Conservation (phyloP, 2,329 filamentous ascomycete genomes). For the Rhynchosporium agropyri region DNA sequence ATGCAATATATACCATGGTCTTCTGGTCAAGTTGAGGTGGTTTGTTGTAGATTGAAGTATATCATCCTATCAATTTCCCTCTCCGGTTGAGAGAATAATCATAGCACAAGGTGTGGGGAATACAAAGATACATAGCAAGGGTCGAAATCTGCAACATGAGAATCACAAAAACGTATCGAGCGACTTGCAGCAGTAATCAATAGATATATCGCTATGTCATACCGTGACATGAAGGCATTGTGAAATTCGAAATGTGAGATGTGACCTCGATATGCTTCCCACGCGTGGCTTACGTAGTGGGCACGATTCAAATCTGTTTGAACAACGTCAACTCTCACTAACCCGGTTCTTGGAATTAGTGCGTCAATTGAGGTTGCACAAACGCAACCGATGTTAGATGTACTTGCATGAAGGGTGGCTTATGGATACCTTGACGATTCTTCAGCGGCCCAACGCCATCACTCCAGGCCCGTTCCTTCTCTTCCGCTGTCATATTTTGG, state of each 20-base stretch:
- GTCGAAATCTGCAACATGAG: not conserved
- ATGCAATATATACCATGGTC: not conserved
- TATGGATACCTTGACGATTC: not conserved
- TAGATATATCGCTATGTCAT: not conserved
- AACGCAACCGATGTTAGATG: not conserved
- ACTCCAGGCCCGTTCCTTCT: constrained; percentile 2
- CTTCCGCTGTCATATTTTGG: not conserved
- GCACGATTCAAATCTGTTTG: constrained; percentile 1
- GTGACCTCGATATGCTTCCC: not conserved
- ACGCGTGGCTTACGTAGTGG: not conserved
- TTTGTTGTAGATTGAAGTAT: not conserved
- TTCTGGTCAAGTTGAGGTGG: not conserved
- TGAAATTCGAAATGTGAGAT: not conserved
- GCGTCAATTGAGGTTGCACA: not conserved
- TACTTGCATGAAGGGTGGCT: not conserved
- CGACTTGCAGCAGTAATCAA: not conserved
- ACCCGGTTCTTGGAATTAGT: not conserved
- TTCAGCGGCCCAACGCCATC: constrained; percentile 1
- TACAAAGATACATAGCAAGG: not conserved
- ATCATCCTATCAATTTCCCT: not conserved
- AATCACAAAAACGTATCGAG: not conserved
- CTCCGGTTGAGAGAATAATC: not conserved
- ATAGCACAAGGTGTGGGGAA: not conserved
- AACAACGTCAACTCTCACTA: not conserved
- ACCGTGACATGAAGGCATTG: not conserved